Evolutionary conservation across 257 asterid genomes (phyloP).

Genomic region (Fraxinus cuspidata): DNA sequence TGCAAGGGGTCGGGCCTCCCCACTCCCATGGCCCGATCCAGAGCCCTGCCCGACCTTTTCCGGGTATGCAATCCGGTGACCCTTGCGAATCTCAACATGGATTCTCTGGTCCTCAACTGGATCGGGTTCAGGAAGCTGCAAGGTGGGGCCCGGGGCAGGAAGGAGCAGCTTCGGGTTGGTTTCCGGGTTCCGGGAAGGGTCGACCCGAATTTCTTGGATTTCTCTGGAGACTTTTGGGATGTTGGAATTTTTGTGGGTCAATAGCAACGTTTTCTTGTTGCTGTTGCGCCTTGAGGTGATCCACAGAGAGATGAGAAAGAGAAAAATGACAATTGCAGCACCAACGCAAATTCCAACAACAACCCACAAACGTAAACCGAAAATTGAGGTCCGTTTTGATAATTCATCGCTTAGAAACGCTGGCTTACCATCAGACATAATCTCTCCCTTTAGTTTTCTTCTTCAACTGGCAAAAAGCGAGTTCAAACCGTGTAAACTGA

Average conservation of each 20-base stretch:
- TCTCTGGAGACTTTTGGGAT: constrained; percentile 73
- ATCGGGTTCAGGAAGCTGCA: constrained; percentile 46
- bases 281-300: constrained; percentile 53
- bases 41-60: constrained; percentile 43
- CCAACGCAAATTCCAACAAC: constrained; percentile 84
- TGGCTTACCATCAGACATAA: constrained; percentile 56
- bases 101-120: constrained; percentile 44
- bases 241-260: constrained; percentile 41
- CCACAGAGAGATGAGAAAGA: constrained; percentile 77
- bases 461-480: constrained; percentile 14
- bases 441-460: constrained; percentile 1
- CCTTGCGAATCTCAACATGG: constrained; percentile 66
- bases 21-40: constrained; percentile 60
- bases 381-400: constrained; percentile 66
- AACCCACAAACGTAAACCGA: constrained; percentile 80
- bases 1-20: constrained; percentile 44
- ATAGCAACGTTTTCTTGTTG: constrained; percentile 34
- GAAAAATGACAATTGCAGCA: constrained; percentile 65
- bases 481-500: too few species aligned
- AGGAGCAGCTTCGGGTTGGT: constrained; percentile 33
- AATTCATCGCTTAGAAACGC: constrained; percentile 57
- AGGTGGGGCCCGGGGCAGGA: constrained; percentile 37
- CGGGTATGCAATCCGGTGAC: constrained; percentile 49
- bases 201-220: constrained; percentile 70
- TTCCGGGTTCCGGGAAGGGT: constrained; percentile 46